Base-by-base conservation (phyloP, 2,329 filamentous ascomycete genomes). In the Pestalotiopsis sp. region DNA sequence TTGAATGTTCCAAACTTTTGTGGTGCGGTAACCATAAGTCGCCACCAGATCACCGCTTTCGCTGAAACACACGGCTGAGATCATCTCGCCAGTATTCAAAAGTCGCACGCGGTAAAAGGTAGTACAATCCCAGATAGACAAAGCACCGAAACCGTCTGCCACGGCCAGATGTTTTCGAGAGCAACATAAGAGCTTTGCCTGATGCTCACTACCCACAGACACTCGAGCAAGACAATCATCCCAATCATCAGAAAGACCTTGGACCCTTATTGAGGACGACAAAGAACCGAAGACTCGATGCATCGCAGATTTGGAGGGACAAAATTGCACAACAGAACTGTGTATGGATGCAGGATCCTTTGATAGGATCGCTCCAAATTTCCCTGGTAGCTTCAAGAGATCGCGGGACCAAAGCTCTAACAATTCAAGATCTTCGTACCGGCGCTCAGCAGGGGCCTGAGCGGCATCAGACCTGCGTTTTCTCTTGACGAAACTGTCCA, bases 341-440 rank as follows among this genome's bases (percentile, higher is more conserved):
- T 67, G 41, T 14, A 69, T 67, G 3, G 61, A 57, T 4, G 39
- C 31, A 13, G 68, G 68, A 25, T 69, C 59, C 13, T 27, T 61
- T 14, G 41, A 68, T 66, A 59, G 36, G 7, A 59, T 58, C 3
- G 62, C 66, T 6, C 67, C 67, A 20, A 68, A 72, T 52, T 69
- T 69, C 2, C 67, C 70, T 3, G 69, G 25, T 25, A 72, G 27
- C 57, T 70, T 72, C 6, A 64, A 61, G 1, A 72, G 63, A 39
- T 72, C 71, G 2, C 65, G 52, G 17, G 68, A 65, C 71, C 71
- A 71, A n/a, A 65, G 27, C 4, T 57, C 62, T 13, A 72, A 58
- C 0, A 72, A 27, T 11, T 71, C 67, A 27, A 72, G 61, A n/a
- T 72, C 68, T 6, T 45, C 23, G 17, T 58, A 31, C 1, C 65